Conservation (phyloP, 73 alveolate species). For the Tetrahymena malaccensis region DNA sequence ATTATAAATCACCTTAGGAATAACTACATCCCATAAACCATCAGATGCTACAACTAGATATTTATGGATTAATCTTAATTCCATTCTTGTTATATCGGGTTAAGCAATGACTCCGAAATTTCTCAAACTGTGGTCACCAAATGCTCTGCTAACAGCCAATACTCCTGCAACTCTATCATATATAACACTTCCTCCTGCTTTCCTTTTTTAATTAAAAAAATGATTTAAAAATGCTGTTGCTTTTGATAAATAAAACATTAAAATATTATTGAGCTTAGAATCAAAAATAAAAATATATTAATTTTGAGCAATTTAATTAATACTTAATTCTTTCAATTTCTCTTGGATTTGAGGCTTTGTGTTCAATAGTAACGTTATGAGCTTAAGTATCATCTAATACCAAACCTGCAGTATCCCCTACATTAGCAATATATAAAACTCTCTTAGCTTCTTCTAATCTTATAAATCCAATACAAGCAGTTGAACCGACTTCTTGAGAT, state of each 20-base stretch:
- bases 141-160: slow-evolving; percentile 46
- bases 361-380: slow-evolving; percentile 56
- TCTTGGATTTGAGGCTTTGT: slow-evolving; percentile 51
- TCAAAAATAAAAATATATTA: too few species aligned
- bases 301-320: too few species aligned
- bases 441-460: slow-evolving; percentile 62
- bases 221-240: background rate
- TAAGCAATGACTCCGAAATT: slow-evolving; percentile 15
- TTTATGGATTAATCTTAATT: slow-evolving; percentile 26
- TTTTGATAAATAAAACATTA: too few species aligned
- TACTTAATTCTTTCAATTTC: slow-evolving; percentile 50
- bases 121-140: slow-evolving; percentile 37
- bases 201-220: background rate
- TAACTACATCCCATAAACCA: slow-evolving; percentile 45
- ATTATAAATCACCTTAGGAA: background rate
- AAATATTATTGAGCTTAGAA: too few species aligned
- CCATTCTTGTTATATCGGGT: slow-evolving; percentile 29
- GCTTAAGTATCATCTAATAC: slow-evolving; percentile 41
- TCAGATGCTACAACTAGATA: slow-evolving; percentile 38
- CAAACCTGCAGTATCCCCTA: slow-evolving; percentile 64
- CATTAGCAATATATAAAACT: slow-evolving; percentile 60
- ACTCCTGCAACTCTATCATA: slow-evolving; percentile 37
- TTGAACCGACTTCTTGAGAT: slow-evolving; percentile 52
- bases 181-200: slow-evolving; percentile 32
- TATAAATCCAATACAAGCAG: slow-evolving; percentile 63